Evolutionary conservation across 2,329 filamentous ascomycete genomes (phyloP), one percentile per base, ranked within the genome.

Genomic region (Ramichloridium luteum): DNA sequence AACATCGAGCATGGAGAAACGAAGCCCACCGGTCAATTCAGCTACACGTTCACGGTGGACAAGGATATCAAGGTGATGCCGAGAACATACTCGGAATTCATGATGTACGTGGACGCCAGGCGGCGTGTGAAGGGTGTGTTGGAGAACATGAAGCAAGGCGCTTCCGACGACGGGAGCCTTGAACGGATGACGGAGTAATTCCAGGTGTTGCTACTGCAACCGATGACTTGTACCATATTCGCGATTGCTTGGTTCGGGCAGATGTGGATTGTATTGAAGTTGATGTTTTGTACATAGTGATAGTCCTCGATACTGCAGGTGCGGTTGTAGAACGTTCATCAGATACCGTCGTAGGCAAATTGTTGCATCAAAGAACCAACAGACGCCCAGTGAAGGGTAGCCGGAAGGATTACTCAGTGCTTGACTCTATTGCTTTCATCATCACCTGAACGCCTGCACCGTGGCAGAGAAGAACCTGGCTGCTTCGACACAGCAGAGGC

Each of bases 341-440:
- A 52, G 49, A 50, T 52, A 52, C 49, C 49, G 48, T 53, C 49
- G 49, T 51, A 51, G 49, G 43, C 38, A 42, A 23, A 38, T 34
- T 35, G 37, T 43, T 38, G 49, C 50, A 50, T 53, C 49, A 51
- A 48, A 43, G 45, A 37, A 40, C 36, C 38, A 39, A 43, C 27
- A 36, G 49, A 48, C 52, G 52, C 57, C 58, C 58, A 59, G 54
- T 58, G 57, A 60, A 60, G 58, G 59, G 55, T 53, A 56, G 55
- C 54, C 51, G 51, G 72, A 34, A 39, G 40, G 38, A 34, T 38
- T 32, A 38, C 74, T 93, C 82, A 81, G 86, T 83, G 85, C 85
- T 94, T 94, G 85, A 94, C 85, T 94, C 86, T 93, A 86, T 86
- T 79, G 70, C 67, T 77, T 74, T 45, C 63, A 74, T 93, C 85